These are phyloP conservation scores for Fraxinus floribunda DNA, from an alignment of 305 asterid species.

Conservation along the genomic window DNA sequence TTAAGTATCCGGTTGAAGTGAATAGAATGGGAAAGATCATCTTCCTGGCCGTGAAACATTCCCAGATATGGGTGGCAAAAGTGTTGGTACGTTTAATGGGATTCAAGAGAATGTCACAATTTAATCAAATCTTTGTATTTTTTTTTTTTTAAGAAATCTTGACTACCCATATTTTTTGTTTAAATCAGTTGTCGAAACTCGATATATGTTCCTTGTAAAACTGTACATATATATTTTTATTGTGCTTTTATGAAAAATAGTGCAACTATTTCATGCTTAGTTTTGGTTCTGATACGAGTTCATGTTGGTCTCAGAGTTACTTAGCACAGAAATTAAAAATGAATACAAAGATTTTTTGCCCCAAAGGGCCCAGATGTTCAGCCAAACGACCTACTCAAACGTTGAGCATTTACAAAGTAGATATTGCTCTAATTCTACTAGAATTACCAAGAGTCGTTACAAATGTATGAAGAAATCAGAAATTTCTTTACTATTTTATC, in stretches of 20 bases:
- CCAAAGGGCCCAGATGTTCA: no score
- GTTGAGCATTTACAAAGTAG: no score
- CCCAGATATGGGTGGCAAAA: slow-evolving; percentile 66
- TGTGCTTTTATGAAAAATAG: not conserved
- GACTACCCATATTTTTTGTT: not conserved
- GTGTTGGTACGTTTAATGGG: slow-evolving; percentile 38
- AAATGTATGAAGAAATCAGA: no score
- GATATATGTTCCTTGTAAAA: not conserved
- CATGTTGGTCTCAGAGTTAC: not conserved
- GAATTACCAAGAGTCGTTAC: no score
- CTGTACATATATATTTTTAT: not conserved
- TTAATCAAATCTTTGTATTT: slow-evolving; percentile 21
- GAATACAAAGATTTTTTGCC: no score
- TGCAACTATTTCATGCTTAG: not conserved
- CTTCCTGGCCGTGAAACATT: slow-evolving; percentile 63
- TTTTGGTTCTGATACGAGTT: not conserved
- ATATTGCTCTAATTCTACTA: no score
- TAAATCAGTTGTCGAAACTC: not conserved
- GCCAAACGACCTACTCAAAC: no score
- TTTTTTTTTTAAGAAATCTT: not conserved
- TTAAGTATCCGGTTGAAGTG: slow-evolving; percentile 67
- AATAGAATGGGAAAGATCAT: slow-evolving; percentile 56
- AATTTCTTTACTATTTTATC: no score
- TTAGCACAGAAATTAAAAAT: no score
- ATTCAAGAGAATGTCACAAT: slow-evolving; percentile 74